Evolutionary conservation across 768 basidiomycete genomes (phyloP).

Genomic region (Tylopilus cervinicoccineus): DNA sequence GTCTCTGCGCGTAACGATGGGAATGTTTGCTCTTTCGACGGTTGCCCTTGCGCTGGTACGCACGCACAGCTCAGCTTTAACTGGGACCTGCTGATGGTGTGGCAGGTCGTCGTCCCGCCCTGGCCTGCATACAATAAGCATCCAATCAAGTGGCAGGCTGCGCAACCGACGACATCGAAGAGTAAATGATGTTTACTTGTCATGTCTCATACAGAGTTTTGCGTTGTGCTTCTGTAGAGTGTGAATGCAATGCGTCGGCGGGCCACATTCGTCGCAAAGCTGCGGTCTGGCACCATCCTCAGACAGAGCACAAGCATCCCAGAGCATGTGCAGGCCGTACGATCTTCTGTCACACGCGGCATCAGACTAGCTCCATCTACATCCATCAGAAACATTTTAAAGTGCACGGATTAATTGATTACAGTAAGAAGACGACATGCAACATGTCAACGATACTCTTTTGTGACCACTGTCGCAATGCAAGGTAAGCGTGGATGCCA

Average conservation of each 20-base stretch:
- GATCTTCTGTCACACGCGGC: no score
- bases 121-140: slow-evolving; percentile 49
- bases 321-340: no score
- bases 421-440: no score
- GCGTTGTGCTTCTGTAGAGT: background rate
- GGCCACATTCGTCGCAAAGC: no score
- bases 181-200: slow-evolving; percentile 14
- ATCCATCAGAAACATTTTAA: no score
- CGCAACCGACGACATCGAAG: slow-evolving; percentile 20
- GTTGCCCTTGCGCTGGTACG: slow-evolving; percentile 21
- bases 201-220: background rate
- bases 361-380: no score
- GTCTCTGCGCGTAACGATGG: slow-evolving; percentile 25
- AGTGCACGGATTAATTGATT: no score
- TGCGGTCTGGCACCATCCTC: background rate
- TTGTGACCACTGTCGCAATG: no score
- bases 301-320: no score
- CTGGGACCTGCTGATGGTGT: background rate
- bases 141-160: slow-evolving; percentile 21
- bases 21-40: slow-evolving; percentile 19
- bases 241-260: background rate
- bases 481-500: no score
- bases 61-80: no score
- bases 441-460: no score
- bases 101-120: slow-evolving; percentile 58